Conservation (phyloP, 305 asterid species). For the Plantago rigida region DNA sequence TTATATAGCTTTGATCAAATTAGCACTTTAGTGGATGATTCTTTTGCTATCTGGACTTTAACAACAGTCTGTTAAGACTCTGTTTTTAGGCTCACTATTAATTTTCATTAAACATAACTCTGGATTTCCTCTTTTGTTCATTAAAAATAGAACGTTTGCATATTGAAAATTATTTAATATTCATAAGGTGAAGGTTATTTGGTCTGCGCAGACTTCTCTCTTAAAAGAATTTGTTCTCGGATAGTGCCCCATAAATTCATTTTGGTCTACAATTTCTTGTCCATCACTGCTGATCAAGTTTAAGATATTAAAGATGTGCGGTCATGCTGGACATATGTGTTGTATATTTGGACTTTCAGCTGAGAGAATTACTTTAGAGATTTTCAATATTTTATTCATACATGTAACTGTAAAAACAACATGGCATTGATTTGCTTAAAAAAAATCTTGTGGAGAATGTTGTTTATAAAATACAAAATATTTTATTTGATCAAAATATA, state of each 20-base stretch:
- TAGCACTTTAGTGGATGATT: slow-evolving; percentile 2
- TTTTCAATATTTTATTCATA: not conserved
- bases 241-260: not conserved
- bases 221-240: slow-evolving; percentile 1
- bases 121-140: not conserved
- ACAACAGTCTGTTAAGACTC: not conserved
- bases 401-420: not conserved
- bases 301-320: too few relatives aligned
- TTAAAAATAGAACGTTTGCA: not conserved
- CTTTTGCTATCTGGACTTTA: slow-evolving; percentile 4
- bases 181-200: not conserved
- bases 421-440: not conserved
- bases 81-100: not conserved
- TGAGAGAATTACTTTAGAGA: slow-evolving; percentile 9
- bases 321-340: not conserved
- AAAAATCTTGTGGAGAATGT: not conserved
- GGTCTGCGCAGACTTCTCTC: not conserved
- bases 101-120: slow-evolving; percentile 4
- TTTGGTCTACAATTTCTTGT: too few relatives aligned
- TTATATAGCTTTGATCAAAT: not conserved
- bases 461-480: slow-evolving; percentile 11
- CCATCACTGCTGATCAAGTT: too few relatives aligned
- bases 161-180: not conserved
- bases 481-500: not conserved
- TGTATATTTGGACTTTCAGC: not conserved